These are phyloP conservation scores for Choanephora cucurbitarum DNA, from an alignment of 371 early-diverging fungal genomes.

Conservation along the genomic window DNA sequence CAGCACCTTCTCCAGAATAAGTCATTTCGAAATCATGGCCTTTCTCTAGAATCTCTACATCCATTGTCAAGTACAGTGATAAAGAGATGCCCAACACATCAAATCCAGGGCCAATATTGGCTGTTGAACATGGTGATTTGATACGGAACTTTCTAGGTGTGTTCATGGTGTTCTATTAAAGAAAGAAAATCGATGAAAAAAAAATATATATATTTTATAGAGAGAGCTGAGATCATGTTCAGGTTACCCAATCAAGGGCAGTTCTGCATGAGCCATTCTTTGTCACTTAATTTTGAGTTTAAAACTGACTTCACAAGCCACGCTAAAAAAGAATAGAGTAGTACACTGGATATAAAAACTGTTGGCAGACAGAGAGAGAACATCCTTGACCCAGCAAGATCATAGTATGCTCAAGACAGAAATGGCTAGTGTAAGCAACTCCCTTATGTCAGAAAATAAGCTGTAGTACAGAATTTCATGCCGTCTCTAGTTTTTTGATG, in stretches of 20 bases:
- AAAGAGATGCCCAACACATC: conserved; percentile 93
- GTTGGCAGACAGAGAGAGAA: no score
- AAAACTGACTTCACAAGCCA: no score
- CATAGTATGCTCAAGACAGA: no score
- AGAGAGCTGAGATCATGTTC: neutral
- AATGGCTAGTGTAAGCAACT: no score
- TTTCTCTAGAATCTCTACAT: conserved; percentile 42
- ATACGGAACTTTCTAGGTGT: conserved; percentile 65
- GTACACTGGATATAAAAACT: no score
- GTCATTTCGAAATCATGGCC: conserved; percentile 54
- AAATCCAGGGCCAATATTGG: conserved; percentile 97
- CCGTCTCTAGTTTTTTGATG: no score
- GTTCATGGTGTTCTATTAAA: conserved; percentile 20
- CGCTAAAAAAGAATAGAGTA: no score
- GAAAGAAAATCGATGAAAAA: conserved; percentile 1
- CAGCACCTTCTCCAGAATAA: conserved; percentile 81
- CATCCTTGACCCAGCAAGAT: no score
- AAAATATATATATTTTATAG: no score
- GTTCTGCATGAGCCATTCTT: conserved; percentile 19
- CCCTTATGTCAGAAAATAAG: no score
- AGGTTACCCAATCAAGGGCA: conserved; percentile 10
- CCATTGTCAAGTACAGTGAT: conserved; percentile 79
- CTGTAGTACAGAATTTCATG: neutral
- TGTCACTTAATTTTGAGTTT: conserved; percentile 8
- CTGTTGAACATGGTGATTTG: conserved; percentile 89